phyloP scores from a whole-genome alignment of 2,329 filamentous ascomycete species.

The Scedosporium minutisporum region DNA sequence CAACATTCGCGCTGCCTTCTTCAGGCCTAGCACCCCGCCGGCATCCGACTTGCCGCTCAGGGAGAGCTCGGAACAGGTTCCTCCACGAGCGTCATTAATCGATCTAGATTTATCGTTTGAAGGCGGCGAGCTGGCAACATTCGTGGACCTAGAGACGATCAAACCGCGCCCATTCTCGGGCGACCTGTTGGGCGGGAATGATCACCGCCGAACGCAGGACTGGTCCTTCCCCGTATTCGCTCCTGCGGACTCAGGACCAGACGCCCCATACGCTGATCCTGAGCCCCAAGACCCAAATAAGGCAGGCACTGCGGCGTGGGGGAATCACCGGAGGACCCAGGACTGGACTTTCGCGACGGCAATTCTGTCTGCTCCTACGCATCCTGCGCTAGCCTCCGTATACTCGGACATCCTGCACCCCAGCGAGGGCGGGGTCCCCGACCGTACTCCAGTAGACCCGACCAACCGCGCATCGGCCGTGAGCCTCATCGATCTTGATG shows the following conservation, averaged over 20 bases:
- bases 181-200: conserved; percentile 43
- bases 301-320: no score
- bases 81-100: conserved; percentile 51
- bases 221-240: conserved; percentile 2
- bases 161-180: no score
- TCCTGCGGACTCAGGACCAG: not conserved
- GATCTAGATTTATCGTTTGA: conserved; percentile 51
- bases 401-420: no score
- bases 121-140: conserved; percentile 7
- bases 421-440: no score
- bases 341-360: no score
- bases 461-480: conserved; percentile 30
- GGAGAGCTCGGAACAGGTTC: conserved; percentile 33
- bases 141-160: conserved; percentile 40
- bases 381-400: no score
- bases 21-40: conserved; percentile 20
- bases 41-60: conserved; percentile 49
- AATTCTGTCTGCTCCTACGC: no score
- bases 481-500: conserved; percentile 43
- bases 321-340: no score
- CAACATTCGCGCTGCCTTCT: conserved; percentile 52
- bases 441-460: no score
- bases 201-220: conserved; percentile 17
- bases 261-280: not conserved
- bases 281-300: no score